Evolutionary conservation across 768 basidiomycete genomes (phyloP).

Genomic region (Mycena alexandri): DNA sequence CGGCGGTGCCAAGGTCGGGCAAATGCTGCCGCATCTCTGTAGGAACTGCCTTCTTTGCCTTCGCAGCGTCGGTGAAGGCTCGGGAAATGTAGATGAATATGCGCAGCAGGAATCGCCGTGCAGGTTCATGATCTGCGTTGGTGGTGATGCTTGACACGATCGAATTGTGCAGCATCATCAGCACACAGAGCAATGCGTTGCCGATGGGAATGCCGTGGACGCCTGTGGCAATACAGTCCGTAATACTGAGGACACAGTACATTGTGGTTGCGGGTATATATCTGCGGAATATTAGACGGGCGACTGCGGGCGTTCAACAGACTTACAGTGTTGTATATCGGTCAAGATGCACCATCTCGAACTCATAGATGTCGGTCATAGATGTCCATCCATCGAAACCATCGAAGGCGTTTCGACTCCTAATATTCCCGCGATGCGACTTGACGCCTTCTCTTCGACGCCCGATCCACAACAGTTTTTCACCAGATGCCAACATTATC

Average conservation of each 20-base stretch:
- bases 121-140: constrained; percentile 9
- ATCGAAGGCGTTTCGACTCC: not conserved
- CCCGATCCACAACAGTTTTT: not conserved
- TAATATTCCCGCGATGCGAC: not conserved
- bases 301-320: not conserved
- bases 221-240: not conserved
- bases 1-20: not conserved
- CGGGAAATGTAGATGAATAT: constrained; percentile 2
- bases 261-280: not conserved
- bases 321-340: not conserved
- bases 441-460: not conserved
- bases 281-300: not conserved
- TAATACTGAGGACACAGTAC: not conserved
- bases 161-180: not conserved
- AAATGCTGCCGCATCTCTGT: not conserved
- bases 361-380: not conserved
- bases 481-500: not conserved
- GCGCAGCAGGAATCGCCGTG: not conserved
- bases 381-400: not conserved
- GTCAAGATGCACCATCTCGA: not conserved
- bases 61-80: not conserved
- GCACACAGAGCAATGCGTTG: not conserved
- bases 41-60: not conserved
- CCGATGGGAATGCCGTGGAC: not conserved
- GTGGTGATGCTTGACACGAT: not conserved